Evolutionary conservation across 2,329 filamentous ascomycete species (phyloP).

Genomic region (Chrysoporthe deuterocubensis): DNA sequence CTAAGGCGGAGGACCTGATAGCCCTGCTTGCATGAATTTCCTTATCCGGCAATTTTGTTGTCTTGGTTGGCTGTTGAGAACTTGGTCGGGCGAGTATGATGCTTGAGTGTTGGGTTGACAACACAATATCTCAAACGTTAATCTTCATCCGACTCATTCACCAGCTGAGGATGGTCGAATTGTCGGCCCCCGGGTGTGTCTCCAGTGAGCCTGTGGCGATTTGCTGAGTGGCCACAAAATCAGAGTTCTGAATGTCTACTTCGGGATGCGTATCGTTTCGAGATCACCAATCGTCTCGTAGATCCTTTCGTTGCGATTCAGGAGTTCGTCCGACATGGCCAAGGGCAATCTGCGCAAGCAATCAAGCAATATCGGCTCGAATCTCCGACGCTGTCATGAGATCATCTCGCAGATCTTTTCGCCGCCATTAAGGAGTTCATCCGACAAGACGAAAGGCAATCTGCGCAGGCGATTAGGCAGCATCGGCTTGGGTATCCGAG

Average conservation of each 20-base stretch:
- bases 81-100: background rate
- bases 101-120: background rate
- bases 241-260: background rate
- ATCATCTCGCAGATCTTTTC: background rate
- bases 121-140: no score
- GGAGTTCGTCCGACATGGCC: background rate
- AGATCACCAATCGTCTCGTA: background rate
- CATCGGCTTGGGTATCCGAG: no score
- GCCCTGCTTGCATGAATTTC: background rate
- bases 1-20: background rate
- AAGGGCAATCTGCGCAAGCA: background rate
- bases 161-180: background rate
- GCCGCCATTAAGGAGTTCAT: no score
- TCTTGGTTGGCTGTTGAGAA: no score
- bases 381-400: background rate
- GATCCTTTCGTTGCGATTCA: background rate
- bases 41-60: background rate
- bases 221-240: background rate
- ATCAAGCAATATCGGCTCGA: background rate
- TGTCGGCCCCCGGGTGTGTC: background rate
- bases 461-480: no score
- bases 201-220: background rate
- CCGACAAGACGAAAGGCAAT: no score
- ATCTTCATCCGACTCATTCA: background rate
- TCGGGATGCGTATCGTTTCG: background rate